phyloP scores from a whole-genome alignment of 768 basidiomycete species.

The Sarcomyxa edulis region DNA sequence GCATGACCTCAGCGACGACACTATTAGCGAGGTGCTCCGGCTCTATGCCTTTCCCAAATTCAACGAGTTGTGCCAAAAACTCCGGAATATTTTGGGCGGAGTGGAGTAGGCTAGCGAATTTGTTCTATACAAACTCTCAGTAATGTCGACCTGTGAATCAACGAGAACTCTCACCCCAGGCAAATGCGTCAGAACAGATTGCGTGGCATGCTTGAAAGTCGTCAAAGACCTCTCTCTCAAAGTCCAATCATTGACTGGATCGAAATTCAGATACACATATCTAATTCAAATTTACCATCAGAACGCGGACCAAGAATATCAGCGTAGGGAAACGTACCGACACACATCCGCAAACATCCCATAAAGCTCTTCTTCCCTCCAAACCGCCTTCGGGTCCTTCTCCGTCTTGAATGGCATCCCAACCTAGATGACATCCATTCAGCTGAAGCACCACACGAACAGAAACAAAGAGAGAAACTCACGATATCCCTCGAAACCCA shows the following conservation, averaged over 20 bases:
- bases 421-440: conserved; percentile 23
- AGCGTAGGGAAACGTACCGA: conserved; percentile 41
- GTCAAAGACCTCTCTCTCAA: conserved; percentile 33
- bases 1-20: conserved; percentile 49
- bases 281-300: conserved; percentile 16
- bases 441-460: background rate
- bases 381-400: conserved; percentile 21
- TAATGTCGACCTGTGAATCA: conserved; percentile 12
- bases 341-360: conserved; percentile 44
- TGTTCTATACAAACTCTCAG: conserved; percentile 17
- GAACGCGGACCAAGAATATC: background rate
- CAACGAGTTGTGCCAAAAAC: conserved; percentile 23
- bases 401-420: conserved; percentile 38
- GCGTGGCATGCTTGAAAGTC: conserved; percentile 23
- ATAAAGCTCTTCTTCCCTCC: conserved; percentile 34
- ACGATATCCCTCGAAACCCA: conserved; percentile 61
- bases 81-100: conserved; percentile 4
- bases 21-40: conserved; percentile 37
- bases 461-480: conserved; percentile 16
- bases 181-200: no score
- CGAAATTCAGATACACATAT: conserved; percentile 40
- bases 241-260: conserved; percentile 41
- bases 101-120: conserved; percentile 25
- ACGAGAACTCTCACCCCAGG: no score
- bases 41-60: conserved; percentile 11